Evolutionary conservation across 805 yeast genomes (phyloP), one percentile per base, ranked within the genome.

Genomic region (Saccharomycopsis fibuligera): DNA sequence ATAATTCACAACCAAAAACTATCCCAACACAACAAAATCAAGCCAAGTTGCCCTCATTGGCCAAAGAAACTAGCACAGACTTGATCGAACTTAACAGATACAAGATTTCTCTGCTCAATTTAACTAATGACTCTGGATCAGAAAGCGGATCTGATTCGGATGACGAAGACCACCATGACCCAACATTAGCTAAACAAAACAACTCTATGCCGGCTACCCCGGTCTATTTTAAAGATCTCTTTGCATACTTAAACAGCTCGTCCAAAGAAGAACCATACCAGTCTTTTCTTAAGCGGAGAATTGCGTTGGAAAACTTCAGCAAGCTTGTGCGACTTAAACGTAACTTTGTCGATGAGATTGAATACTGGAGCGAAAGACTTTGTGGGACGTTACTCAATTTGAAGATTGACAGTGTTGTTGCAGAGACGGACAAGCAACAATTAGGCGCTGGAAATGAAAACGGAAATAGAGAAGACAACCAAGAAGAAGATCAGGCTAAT

Each of bases 101-200:
- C n/a, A n/a, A n/a, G n/a, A n/a, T n/a, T n/a, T n/a, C n/a, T n/a
- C n/a, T n/a, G n/a, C n/a, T n/a, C 35, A 27, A 27, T 5, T 29
- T 41, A n/a, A 25, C 43, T 23, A 33, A 39, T 39, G 14, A 37
- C 22, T n/a, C n/a, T n/a, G n/a, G n/a, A 9, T 9, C 22, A 12
- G 33, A 23, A 25, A 16, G 16, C 2, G 22, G 6, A 36, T 12
- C 23, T 38, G 48, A 48, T 35, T 50, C 52, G 25, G 54, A 50
- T 43, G 56, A 53, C 35, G 56, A 53, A 12, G 47, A 47, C 41
- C 45, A 50, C 42, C 33, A 36, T 24, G 56, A 53, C 30, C 50
- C 54, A 12, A 44, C 54, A 9, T 25, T 53, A 23, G 37, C 54
- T 5, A 42, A 19, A 24, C 54, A 51, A 6, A 50, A 47, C 27